Evolutionary conservation across 1,284 basidiomycete genomes (phyloP), one percentile per base, ranked within the genome.

Genomic region (Leccinum griseonigrum): DNA sequence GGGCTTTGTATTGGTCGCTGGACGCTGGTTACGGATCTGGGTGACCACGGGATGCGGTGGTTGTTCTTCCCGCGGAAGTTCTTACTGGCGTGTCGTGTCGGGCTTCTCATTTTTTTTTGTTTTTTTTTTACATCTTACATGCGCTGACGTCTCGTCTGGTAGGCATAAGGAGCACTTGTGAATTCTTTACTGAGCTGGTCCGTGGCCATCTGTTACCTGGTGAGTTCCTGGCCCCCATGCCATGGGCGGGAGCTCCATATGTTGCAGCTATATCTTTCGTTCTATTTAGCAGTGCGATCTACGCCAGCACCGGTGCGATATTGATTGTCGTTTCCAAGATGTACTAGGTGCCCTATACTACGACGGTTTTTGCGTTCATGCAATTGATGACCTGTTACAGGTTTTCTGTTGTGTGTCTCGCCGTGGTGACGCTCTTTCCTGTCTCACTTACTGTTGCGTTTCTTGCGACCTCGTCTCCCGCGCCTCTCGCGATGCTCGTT

Each of bases 11-110:
- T 13, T 43, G 80, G 77, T 77, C 2, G 84, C 80, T 2, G 85
- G 87, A 4, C 74, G 69, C 14, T 89, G 87, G 86, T 67, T 91
- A 32, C 77, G 86, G 11, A 78, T 79, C 18, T 83, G 81, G 79
- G 77, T 90, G 4, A 85, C 84, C 1, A 76, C 84, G 0, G 88
- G 29, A 91, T 66, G 86, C 88, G 1, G 77, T 87, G 48, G 70
- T 87, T 3, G 88, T 90, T 16, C 78, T 91, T 3, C 85, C 83
- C 59, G 88, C 85, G 4, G 87, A 86, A 1, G 83, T 90, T n/a
- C 77, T 90, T 18, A 86, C 87, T 50, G 88, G 88, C 79, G 67
- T 61, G 61, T 58, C 11, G 22, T 31, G 29, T 31, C 29, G 29
- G 32, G 32, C 22, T 54, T n/a, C 13, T 28, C 2, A 7, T 31